These are phyloP conservation scores for Tricholoma matsutake DNA, from an alignment of 768 basidiomycete genomes.

Conservation along the genomic window DNA sequence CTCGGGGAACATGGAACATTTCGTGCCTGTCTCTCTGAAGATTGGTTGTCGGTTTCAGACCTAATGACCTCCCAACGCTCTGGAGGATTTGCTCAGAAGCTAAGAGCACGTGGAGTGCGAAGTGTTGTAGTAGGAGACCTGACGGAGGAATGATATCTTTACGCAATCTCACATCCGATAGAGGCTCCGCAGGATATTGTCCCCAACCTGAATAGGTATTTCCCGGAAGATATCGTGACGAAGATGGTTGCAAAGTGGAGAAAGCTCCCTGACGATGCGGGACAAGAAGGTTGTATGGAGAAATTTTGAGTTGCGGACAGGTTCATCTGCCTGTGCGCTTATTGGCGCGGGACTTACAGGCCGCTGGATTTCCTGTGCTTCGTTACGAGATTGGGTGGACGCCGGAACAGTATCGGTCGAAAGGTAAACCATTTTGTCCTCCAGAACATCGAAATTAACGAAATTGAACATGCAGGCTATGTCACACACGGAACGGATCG, in stretches of 20 bases:
- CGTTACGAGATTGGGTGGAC: slow-evolving; percentile 72
- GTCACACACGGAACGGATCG: too few relatives aligned
- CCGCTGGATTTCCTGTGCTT: slow-evolving; percentile 57
- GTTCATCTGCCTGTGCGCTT: slow-evolving; percentile 68
- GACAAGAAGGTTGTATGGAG: slow-evolving; percentile 49
- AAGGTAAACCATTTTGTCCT: too few relatives aligned
- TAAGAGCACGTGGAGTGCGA: too few relatives aligned
- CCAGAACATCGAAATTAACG: too few relatives aligned
- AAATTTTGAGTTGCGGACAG: slow-evolving; percentile 58
- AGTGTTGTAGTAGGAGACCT: too few relatives aligned
- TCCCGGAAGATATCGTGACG: slow-evolving; percentile 44
- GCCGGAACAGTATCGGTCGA: slow-evolving; percentile 52
- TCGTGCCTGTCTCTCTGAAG: slow-evolving; percentile 58
- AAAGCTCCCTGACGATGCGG: slow-evolving; percentile 37
- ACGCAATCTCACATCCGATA: slow-evolving; percentile 69
- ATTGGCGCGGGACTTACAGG: slow-evolving; percentile 55
- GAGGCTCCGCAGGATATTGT: slow-evolving; percentile 48
- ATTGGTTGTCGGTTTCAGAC: slow-evolving; percentile 55
- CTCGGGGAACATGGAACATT: slow-evolving; percentile 63
- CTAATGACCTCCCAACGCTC: slow-evolving; percentile 68
- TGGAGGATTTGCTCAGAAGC: slow-evolving; percentile 52
- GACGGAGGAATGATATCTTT: slow-evolving; percentile 75
- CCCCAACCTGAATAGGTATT: slow-evolving; percentile 60
- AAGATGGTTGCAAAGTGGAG: slow-evolving; percentile 44
- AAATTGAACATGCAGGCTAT: too few relatives aligned